Evolutionary conservation across 805 yeast genomes (phyloP), one percentile per base, ranked within the genome.

Genomic region (Saccharomyces eubayanus): DNA sequence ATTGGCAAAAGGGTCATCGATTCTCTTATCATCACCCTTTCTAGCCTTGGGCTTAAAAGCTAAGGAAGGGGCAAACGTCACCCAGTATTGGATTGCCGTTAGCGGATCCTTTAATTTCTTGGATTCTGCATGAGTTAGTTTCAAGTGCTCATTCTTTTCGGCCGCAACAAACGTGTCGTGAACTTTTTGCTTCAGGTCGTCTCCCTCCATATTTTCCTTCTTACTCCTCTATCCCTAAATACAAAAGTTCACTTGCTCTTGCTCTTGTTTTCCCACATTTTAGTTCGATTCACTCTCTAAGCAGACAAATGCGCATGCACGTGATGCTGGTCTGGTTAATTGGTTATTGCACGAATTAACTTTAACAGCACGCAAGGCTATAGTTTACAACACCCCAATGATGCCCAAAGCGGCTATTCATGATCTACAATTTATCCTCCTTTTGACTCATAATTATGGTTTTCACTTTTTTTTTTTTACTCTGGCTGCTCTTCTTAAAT

Each of bases 1-100:
- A 21, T 82, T 78, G 49, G 78, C 77, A 71, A 94, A 92, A 2
- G 98, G 98, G 63, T 89, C 81, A 53, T 71, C 70, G 21, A 66
- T 67, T 52, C 24, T 70, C 65, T 6, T 68, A 36, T 28, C 30
- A 36, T 49, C 62, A 31, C 61, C 66, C n/a, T 64, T 60, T 0
- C 58, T 54, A 4, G 58, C 52, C 31, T 65, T 64, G 1, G 71
- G 70, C 48, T 68, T 68, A 48, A 59, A 55, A 1, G 63, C 62
- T 28, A 67, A 48, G 16, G 62, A 55, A 31, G 62, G 57, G 1
- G 64, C 57, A 24, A 57, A 50, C 16, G 66, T 61, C 6, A 68
- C 20, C 16, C 61, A 57, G 48, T 59, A 62, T 48, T 60, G 61
- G 69, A 31, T 72, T 60, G 28, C 63, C 53, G 6, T 74, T 70